Evolutionary conservation across 129 eudicot genomes (phyloP), one percentile per base, ranked within the genome.

Genomic region (Silybum marianum): DNA sequence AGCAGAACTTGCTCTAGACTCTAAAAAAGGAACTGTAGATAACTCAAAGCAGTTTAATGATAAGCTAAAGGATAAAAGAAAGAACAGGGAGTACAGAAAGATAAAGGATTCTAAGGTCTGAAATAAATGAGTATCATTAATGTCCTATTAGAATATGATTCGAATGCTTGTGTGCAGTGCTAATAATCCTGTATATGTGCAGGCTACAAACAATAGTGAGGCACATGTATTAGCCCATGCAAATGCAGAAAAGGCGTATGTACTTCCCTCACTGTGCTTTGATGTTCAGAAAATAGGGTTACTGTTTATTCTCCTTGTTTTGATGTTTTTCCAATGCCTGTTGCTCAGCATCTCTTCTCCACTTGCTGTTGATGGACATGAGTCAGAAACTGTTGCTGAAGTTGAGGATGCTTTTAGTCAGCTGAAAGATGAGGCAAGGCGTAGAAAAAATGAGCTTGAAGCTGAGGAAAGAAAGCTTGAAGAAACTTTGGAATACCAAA

Each of bases 401-500:
- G 72, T 32, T 82, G 85, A 75, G 76, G 89, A 76, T 83, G 80
- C 73, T 77, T 74, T 85, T 51, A 67, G 48, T 81, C 78, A 83
- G 66, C 79, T 89, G 66, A 94, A 91, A 84, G 94, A 92, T 79
- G 99, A 95, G 77, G 79, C 81, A 51, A 86, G 77, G 72, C 89
- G 88, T 18, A 89, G 87, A 77, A 85, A 88, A 71, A 80, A 89
- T 16, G 95, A 95, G 80, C 97, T 93, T 89, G 99, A 96, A 89
- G 98, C 91, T 19, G 99, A 96, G 86, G 99, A 93, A 80, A 91
- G 95, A 76, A 91, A 93, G 92, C 99, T 93, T 83, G 98, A 96
- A 86, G 99, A 96, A 84, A 96, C 97, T 76, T 84, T 96, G 82
- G 98, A 96, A 75, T 91, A 89, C 88, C 98, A 96, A 86, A 88